Evolutionary conservation across 169 alveolate genomes (phyloP), one percentile per base, ranked within the genome.

Genomic region (Cryptosporidium viatorum): DNA sequence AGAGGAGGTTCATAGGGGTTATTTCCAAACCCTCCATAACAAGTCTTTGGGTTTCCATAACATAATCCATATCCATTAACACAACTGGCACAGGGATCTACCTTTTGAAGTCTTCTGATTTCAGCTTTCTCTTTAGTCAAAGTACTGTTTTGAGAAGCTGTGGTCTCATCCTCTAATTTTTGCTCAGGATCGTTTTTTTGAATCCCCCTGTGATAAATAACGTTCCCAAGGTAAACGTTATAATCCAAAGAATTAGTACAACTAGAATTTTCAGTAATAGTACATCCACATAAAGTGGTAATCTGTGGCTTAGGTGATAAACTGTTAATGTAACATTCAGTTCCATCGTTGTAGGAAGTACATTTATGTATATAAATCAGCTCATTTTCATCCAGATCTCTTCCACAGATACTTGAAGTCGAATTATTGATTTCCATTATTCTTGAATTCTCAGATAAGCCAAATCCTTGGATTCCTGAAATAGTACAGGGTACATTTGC

Each of bases 21-120:
- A 48, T 80, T 80, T 26, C 89, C 89, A 80, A 80, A 80, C 31
- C 89, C 89, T 41, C 89, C 89, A 62, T 80, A 80, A 41, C 89
- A 80, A n/a, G 89, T 80, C 16, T 59, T 80, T 21, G 89, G 89
- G 12, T 43, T 80, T 3, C 89, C 89, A 35, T 80, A 80, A 33
- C 89, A 80, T 16, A 80, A 50, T 10, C 89, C 89, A 62, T 80
- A 80, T n/a, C 89, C 89, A 65, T 80, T 80, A 16, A 80, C 89
- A 31, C 89, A 80, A 21, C 89, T 80, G 2, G 89, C 89, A 80
- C 89, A 80, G 31, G 89, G 89, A 62, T 80, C 89, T 21, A 50
- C 29, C 31, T 65, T 65, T 43, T 80, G 89, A 12, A 80, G 68
- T 23, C 35, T 80, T 65, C 89, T 58, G 8, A 10, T 29, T 35